These are phyloP conservation scores for Leptomonas pyrrhocoris DNA, from an alignment of 208 protist genomes.

Conservation along the genomic window DNA sequence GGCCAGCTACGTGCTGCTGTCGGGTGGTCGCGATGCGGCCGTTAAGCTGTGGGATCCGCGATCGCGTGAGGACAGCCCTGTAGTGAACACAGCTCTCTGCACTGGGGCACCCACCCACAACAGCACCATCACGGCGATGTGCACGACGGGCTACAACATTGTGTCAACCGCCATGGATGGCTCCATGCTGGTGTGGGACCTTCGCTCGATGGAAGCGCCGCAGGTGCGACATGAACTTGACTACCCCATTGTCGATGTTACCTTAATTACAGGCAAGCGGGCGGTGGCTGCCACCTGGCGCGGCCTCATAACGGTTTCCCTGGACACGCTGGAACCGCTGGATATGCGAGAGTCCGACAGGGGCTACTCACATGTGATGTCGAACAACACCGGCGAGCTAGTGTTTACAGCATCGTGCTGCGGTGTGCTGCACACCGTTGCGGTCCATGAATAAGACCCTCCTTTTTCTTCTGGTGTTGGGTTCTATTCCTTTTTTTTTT, in stretches of 20 bases:
- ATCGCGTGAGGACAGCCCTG: slow-evolving; percentile 27
- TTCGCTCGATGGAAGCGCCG: slow-evolving; percentile 52
- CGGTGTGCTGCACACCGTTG: neutral
- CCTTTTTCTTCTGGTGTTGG: neutral
- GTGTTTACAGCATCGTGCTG: slow-evolving; percentile 21
- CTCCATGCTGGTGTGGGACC: slow-evolving; percentile 70
- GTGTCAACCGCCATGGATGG: slow-evolving; percentile 72
- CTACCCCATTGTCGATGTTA: slow-evolving; percentile 57
- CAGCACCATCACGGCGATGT: slow-evolving; percentile 73
- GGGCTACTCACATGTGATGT: slow-evolving; percentile 26
- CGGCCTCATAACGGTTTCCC: slow-evolving; percentile 54
- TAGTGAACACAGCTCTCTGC: slow-evolving; percentile 33
- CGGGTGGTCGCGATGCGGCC: slow-evolving; percentile 61
- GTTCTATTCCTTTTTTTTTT: neutral
- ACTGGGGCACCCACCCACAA: slow-evolving; percentile 36
- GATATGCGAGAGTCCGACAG: slow-evolving; percentile 22
- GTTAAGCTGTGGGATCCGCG: slow-evolving; percentile 86
- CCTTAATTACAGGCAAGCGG: slow-evolving; percentile 15
- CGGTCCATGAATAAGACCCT: slow-evolving; percentile 1
- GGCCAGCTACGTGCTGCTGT: slow-evolving; percentile 62
- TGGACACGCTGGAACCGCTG: slow-evolving; percentile 37
- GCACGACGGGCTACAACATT: slow-evolving; percentile 52
- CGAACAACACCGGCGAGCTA: slow-evolving; percentile 32
- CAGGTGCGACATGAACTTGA: slow-evolving; percentile 39
- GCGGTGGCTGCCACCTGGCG: slow-evolving; percentile 63